Evolutionary conservation across 106 monocot species (phyloP).

Genomic region (Acanthochlamys bracteata): DNA sequence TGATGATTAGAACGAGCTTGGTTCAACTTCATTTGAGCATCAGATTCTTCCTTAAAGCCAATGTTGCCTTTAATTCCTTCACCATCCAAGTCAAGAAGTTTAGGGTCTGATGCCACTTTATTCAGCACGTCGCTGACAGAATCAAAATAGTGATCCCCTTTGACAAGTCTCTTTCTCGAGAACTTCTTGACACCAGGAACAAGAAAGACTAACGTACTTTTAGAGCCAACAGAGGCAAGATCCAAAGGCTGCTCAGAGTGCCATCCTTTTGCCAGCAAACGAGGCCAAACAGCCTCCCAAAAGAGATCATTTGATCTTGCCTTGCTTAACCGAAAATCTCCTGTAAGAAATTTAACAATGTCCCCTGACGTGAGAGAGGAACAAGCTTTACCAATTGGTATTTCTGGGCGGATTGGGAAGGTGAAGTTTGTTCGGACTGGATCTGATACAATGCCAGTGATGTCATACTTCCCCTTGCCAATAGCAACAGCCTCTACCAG

Average conservation of each 20-base stretch:
- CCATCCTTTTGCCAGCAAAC: slow-evolving; percentile 82
- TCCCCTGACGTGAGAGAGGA: slow-evolving; percentile 56
- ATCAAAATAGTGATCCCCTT: slow-evolving; percentile 89
- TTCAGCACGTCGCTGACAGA: slow-evolving; percentile 80
- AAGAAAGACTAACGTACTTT: slow-evolving; percentile 59
- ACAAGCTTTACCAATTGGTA: slow-evolving; percentile 54
- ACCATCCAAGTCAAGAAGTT: slow-evolving; percentile 57
- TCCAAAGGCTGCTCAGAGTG: slow-evolving; percentile 78
- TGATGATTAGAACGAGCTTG: slow-evolving; percentile 16
- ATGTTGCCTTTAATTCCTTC: slow-evolving; percentile 17
- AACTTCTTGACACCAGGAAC: slow-evolving; percentile 74
- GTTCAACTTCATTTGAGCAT: slow-evolving; percentile 1
- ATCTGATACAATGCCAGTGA: slow-evolving; percentile 11
- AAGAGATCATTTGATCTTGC: slow-evolving; percentile 83
- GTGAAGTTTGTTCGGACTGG: slow-evolving; percentile 6
- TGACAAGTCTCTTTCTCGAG: slow-evolving; percentile 67
- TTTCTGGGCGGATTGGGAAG: slow-evolving; percentile 2
- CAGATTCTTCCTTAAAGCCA: slow-evolving; percentile 25
- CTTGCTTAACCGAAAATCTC: slow-evolving; percentile 84
- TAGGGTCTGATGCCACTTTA: slow-evolving; percentile 79
- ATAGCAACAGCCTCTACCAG: slow-evolving; percentile 14
- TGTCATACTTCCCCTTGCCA: slow-evolving; percentile 13
- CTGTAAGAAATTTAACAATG: slow-evolving; percentile 77
- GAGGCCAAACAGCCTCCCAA: slow-evolving; percentile 98
- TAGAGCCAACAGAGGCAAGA: slow-evolving; percentile 14